These are phyloP conservation scores for Candolleomyces efflorescens DNA, from an alignment of 768 basidiomycete genomes.

Conservation along the genomic window DNA sequence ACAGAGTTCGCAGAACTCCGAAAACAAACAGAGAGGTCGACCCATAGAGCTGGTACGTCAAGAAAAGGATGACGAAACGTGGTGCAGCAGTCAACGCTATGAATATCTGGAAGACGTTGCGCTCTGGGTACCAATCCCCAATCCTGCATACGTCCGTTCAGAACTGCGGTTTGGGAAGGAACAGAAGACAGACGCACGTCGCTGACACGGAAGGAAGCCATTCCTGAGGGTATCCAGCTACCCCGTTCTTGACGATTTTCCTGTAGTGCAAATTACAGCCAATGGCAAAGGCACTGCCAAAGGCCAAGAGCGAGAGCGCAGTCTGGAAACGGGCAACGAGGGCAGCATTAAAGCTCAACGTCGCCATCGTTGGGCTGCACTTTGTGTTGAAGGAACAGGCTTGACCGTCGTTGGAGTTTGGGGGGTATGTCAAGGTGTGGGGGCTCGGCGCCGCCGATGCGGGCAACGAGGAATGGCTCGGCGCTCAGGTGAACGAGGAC, in stretches of 20 bases:
- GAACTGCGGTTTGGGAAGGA: background rate
- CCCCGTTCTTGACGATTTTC: constrained; percentile 80
- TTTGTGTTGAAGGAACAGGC: background rate
- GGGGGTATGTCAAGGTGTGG: background rate
- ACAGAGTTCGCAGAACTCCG: constrained; percentile 70
- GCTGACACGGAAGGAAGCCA: constrained; percentile 91
- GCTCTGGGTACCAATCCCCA: constrained; percentile 88
- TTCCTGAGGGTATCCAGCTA: constrained; percentile 81
- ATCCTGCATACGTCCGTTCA: constrained; percentile 44
- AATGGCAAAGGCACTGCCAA: constrained; percentile 56
- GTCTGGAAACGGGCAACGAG: constrained; percentile 63
- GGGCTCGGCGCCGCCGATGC: background rate
- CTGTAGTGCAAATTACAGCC: constrained; percentile 73
- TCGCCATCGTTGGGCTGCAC: background rate
- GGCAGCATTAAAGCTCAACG: constrained; percentile 40
- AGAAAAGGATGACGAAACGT: constrained; percentile 60
- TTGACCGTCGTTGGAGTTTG: background rate
- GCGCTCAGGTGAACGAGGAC: background rate
- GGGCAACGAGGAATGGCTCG: background rate
- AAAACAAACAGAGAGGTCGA: constrained; percentile 44
- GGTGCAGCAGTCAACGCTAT: constrained; percentile 87
- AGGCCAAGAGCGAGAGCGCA: constrained; percentile 59
- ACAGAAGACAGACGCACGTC: constrained; percentile 44
- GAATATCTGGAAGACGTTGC: constrained; percentile 80
- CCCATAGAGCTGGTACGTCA: constrained; percentile 59